Evolutionary conservation across 2,329 filamentous ascomycete species (phyloP), one percentile per base, ranked within the genome.

Genomic region (Anisogramma anomala): DNA sequence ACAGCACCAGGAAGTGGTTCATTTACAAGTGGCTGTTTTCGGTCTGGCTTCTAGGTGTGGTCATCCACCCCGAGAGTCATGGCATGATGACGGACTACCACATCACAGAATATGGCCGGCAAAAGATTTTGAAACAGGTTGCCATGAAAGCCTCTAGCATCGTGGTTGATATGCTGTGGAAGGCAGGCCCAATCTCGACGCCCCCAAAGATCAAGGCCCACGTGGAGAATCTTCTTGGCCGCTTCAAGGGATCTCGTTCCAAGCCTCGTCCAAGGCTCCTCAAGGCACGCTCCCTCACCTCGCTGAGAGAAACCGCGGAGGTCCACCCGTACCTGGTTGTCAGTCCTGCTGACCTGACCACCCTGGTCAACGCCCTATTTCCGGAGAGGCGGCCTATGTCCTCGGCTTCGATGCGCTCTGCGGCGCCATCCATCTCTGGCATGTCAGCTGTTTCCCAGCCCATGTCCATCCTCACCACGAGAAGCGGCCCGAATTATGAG

Each of bases 1-100:
- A 83, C 50, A 77, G 76, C 50, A 86, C 86, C 28, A 77, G 86
- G 48, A 79, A 79, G 51, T 93, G 88, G 67, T 74, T 96, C 50
- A 79, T 95, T 48, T 84, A 82, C 53, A 83, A 88, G 56, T 98
- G 89, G 79, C 79, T 95, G 48, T 94, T 96, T 58, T 83, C 86
- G 48, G 81, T 82, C 38, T 95, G 91, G 61, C 68, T 96, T 26
- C 72, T 85, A 34, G 82, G 84, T 52, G 81, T 86, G 39, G 76
- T 96, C 54, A 84, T 86, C 35, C 84, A 91, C 54, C 91, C 91
- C 9, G 91, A 98, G 71, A 87, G 72, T 39, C 72, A 77, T 50
- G 75, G 77, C 41, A 76, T 83, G 65, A 80, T 96, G 67, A 74
- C 85, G 42, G 85, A 94, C 53, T 89, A 94, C 58, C 85, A 94